Evolutionary conservation across 148 eudicot genomes (phyloP).

Genomic region (Dysphania ambrosioides): DNA sequence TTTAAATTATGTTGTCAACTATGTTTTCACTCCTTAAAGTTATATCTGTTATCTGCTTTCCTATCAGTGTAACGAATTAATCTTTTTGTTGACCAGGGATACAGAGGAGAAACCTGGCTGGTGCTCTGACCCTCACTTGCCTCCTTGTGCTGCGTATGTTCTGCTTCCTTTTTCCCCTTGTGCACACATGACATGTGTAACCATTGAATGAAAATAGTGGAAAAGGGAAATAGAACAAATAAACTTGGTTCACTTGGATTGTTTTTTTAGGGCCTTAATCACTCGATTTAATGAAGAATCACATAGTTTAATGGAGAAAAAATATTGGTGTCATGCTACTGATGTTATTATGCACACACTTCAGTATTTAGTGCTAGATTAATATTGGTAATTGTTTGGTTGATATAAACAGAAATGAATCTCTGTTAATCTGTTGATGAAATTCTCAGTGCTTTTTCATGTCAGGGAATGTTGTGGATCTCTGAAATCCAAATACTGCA

Average conservation of each 20-base stretch:
- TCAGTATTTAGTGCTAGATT: background rate
- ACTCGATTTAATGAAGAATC: background rate
- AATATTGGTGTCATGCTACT: no score
- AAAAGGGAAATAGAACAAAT: background rate
- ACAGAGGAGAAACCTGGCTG: slow-evolving; percentile 90
- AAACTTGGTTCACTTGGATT: background rate
- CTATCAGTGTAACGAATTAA: background rate
- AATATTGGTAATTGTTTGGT: background rate
- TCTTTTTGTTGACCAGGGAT: slow-evolving; percentile 47
- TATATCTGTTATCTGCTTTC: background rate
- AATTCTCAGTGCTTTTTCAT: background rate
- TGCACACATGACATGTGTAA: background rate
- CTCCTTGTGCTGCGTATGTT: slow-evolving; percentile 95
- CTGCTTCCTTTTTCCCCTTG: slow-evolving; percentile 27
- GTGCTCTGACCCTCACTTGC: slow-evolving; percentile 75
- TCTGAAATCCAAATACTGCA: background rate
- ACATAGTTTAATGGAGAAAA: background rate
- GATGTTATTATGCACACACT: background rate
- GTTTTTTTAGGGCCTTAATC: background rate
- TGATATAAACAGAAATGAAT: background rate
- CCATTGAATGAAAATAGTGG: background rate
- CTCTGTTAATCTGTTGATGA: background rate
- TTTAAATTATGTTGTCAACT: background rate
- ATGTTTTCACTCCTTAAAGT: background rate
- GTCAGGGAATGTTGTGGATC: background rate